A percentile compares a stretch with the other conserved stretches of the same genome.
Conservation (phyloP, 768 basidiomycete species). For the Royoungia palumana region DNA sequence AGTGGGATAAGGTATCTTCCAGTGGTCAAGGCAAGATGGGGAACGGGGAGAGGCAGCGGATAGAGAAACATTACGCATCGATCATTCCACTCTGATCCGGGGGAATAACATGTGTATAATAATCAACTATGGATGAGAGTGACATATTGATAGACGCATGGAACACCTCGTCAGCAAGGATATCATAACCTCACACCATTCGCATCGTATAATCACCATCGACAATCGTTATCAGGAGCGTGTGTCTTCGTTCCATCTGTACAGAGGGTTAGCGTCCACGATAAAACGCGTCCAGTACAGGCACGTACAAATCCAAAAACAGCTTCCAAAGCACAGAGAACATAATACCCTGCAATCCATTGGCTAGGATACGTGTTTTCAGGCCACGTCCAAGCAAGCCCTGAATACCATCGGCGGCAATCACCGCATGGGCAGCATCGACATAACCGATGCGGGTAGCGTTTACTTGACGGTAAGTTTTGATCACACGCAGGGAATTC, state of each 20-base stretch:
- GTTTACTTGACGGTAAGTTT: conserved; percentile 94
- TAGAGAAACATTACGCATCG: too few species aligned
- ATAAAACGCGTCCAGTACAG: neutral
- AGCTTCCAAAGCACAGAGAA: conserved; percentile 90
- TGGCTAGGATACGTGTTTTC: conserved; percentile 84
- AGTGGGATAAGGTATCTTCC: conserved; percentile 54
- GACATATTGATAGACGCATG: too few species aligned
- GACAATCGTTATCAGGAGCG: neutral
- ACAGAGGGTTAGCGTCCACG: neutral
- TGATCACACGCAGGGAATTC: conserved; percentile 88
- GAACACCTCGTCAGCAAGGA: too few species aligned
- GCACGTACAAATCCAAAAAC: conserved; percentile 81
- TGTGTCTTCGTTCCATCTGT: conserved; percentile 37
- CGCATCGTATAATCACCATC: too few species aligned
- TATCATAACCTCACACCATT: too few species aligned
- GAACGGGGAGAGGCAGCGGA: conserved; percentile 26
- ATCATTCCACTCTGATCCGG: too few species aligned
- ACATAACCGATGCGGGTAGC: conserved; percentile 75
- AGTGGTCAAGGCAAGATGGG: conserved; percentile 34
- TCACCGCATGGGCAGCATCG: conserved; percentile 72
- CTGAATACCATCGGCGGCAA: conserved; percentile 68
- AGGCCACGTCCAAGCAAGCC: conserved; percentile 89
- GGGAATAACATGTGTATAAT: too few species aligned
- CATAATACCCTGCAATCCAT: conserved; percentile 88
- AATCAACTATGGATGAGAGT: neutral